Percentiles rank a stretch among this genome's conserved stretches.
Conservation (phyloP, 2,329 filamentous ascomycete genomes). For the Colletotrichum brevisporum region DNA sequence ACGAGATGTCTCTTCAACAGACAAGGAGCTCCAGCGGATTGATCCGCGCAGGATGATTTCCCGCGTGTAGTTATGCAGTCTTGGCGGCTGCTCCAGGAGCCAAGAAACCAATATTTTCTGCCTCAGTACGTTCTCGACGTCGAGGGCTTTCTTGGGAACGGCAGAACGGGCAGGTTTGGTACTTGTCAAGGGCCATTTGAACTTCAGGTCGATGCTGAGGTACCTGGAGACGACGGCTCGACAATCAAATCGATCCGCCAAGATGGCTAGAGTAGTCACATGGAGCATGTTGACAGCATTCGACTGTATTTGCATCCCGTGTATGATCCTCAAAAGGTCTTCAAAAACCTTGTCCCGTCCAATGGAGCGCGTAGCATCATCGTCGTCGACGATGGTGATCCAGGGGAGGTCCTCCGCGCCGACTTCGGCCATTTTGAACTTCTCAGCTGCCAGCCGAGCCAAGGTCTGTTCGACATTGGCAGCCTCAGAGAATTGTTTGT, state of each 20-base stretch:
- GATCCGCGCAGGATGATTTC: constrained; percentile 78
- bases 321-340: constrained; percentile 77
- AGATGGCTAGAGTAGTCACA: constrained; percentile 76
- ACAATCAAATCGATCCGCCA: constrained; percentile 82
- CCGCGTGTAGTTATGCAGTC: constrained; percentile 73
- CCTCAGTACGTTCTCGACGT: constrained; percentile 75
- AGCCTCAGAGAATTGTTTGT: constrained; percentile 75
- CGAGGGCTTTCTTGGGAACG: constrained; percentile 51
- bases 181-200: constrained; percentile 67
- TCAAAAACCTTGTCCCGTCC: constrained; percentile 74
- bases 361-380: constrained; percentile 74
- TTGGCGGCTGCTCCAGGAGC: constrained; percentile 73
- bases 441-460: constrained; percentile 61
- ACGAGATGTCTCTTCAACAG: constrained; percentile 47
- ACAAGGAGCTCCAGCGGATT: constrained; percentile 65
- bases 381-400: constrained; percentile 76
- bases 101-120: constrained; percentile 79
- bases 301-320: constrained; percentile 63
- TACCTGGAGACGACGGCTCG: constrained; percentile 67
- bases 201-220: constrained; percentile 63
- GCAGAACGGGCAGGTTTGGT: constrained; percentile 56
- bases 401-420: constrained; percentile 70
- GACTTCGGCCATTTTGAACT: constrained; percentile 64
- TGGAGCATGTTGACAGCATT: constrained; percentile 68
- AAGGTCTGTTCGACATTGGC: constrained; percentile 67